Evolutionary conservation across 305 asterid species (phyloP).

Genomic region (Fraxinus paxiana): DNA sequence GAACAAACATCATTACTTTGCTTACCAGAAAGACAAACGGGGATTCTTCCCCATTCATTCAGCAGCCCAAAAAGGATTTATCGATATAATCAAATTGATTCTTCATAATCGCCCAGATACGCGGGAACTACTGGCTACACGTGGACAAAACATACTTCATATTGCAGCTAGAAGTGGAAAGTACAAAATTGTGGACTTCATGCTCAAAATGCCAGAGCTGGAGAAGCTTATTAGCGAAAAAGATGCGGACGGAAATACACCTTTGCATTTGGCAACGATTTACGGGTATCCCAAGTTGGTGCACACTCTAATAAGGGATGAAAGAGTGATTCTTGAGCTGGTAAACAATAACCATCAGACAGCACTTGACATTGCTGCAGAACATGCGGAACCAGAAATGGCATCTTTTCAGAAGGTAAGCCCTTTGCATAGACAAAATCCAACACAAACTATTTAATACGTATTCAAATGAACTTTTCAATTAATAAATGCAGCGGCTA

Average conservation of each 20-base stretch:
- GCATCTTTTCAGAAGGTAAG: constrained; percentile 41
- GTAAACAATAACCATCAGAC: constrained; percentile 41
- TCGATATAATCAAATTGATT: constrained; percentile 33
- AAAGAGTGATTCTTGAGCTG: constrained; percentile 28
- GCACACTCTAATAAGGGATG: constrained; percentile 30
- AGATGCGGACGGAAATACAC: constrained; percentile 50
- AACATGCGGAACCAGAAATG: constrained; percentile 30
- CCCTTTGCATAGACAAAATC: neutral
- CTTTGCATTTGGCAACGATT: constrained; percentile 46
- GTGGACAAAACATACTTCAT: constrained; percentile 45
- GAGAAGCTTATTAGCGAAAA: constrained; percentile 42
- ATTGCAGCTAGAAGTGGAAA: constrained; percentile 47
- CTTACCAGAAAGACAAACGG: constrained; percentile 39
- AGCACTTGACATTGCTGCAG: constrained; percentile 52
- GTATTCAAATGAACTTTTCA: neutral
- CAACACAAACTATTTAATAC: neutral
- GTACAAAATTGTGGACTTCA: constrained; percentile 25
- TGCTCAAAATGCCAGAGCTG: constrained; percentile 44
- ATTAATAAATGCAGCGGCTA: constrained; percentile 32
- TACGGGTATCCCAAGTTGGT: constrained; percentile 41
- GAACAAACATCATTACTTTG: constrained; percentile 28
- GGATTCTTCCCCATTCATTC: constrained; percentile 43
- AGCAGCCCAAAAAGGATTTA: constrained; percentile 37
- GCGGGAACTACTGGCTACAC: constrained; percentile 37
- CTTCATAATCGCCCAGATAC: constrained; percentile 45